Evolutionary conservation across 2,329 filamentous ascomycete species (phyloP), one percentile per base, ranked within the genome.

Genomic region (Hymenoscyphus scutula): DNA sequence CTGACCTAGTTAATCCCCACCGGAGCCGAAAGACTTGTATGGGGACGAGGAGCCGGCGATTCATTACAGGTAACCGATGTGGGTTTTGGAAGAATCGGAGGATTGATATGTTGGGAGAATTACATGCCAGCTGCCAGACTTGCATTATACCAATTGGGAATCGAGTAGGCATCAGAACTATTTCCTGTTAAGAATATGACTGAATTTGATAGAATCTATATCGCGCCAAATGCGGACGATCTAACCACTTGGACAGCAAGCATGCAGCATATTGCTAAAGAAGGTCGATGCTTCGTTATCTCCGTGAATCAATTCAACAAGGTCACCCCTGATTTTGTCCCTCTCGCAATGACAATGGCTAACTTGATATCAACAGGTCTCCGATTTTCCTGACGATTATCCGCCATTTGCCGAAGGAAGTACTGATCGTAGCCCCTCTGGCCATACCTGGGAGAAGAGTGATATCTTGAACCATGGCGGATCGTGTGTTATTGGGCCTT

Each of bases 251-350:
- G 77, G 77, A 72, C 71, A 13, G 77, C 76, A 8, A 75, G 77
- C 2, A 78, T 78, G 76, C 76, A 78, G 60, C 77, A 79, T 62
- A 78, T 79, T 29, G 77, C 77, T n/a, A 79, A 79, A 63, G 77
- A 79, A 62, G 77, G 77, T 11, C 73, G 77, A 34, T 78, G 77
- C 64, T 79, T 78, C 61, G 76, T 79, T 2, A 74, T 78, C 5
- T 76, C 75, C 0, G 75, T 76, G 41, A 79, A 79, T 61, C 74
- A 77, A 30, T 73, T 77, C 64, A 77, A 74, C 66, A 77, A 69
- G 58, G 76, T 78, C 30, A 4, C 45, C 6, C 11, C 25, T 23
- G n/a, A 2, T 23, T 13, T 23, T 19, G 5, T 25, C 23, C 19
- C 1, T 23, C 10, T 51, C 19, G 5, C 8, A 13, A 13, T 23